phyloP scores from a whole-genome alignment of 805 yeast genomes.

The Hanseniaspora meyeri region DNA sequence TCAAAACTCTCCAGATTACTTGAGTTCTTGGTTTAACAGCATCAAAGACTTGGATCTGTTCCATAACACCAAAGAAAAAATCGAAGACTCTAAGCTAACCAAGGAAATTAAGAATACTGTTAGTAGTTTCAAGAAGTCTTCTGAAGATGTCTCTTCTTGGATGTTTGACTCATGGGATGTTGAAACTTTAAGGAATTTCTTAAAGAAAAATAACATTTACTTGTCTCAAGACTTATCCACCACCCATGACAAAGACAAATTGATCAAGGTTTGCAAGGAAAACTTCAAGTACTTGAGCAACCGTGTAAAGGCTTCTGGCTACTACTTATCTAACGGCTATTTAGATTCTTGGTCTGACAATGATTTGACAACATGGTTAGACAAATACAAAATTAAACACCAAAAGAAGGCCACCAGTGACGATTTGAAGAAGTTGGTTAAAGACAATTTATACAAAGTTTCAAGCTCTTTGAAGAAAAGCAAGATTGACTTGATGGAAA shows the following conservation, averaged over 20 bases:
- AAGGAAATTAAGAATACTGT: not conserved
- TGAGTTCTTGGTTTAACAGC: conserved; percentile 2
- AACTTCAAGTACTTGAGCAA: conserved; percentile 33
- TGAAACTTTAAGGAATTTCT: conserved; percentile 26
- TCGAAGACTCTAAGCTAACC: not conserved
- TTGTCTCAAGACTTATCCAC: conserved; percentile 19
- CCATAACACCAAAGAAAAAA: not conserved
- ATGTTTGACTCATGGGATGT: conserved; percentile 38
- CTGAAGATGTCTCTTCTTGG: conserved; percentile 30
- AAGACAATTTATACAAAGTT: conserved; percentile 35
- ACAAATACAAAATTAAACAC: conserved; percentile 32
- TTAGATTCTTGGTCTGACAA: conserved; percentile 43
- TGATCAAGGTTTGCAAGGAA: conserved; percentile 32
- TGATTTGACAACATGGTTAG: conserved; percentile 40
- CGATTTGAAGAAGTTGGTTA: conserved; percentile 35
- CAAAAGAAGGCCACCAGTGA: conserved; percentile 30
- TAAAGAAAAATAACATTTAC: conserved; percentile 27
- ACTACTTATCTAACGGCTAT: conserved; percentile 40
- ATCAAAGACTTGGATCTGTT: not conserved
- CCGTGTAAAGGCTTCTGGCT: conserved; percentile 30
- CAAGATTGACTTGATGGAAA: conserved; percentile 30
- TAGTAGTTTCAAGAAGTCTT: not conserved
- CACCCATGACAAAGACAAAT: conserved; percentile 27
- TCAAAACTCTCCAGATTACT: conserved; percentile 7
- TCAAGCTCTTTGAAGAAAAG: conserved; percentile 31